Evolutionary conservation across 805 yeast genomes (phyloP), one percentile per base, ranked within the genome.

Genomic region (Candida michaelii): DNA sequence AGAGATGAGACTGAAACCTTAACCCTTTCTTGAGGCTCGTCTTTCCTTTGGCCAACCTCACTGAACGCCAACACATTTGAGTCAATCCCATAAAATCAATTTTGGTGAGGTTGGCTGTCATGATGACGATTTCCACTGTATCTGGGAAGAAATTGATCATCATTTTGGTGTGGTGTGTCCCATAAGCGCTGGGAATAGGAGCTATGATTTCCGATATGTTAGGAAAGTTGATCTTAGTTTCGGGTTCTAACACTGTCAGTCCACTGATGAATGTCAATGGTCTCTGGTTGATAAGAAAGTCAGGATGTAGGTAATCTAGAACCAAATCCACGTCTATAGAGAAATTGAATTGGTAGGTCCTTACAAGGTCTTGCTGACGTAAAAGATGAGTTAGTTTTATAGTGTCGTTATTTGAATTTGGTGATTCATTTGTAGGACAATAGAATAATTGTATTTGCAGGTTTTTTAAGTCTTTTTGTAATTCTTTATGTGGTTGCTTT

Each of bases 1-100:
- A 18, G 4, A 83, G 56, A 47, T 74, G 77, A 3, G 38, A 51
- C 46, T 77, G 67, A 56, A 83, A 83, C n/a, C 48, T 39, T 21
- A 18, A 30, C 2, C 58, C 58, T 12, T 12, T 7, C 4, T 13
- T 44, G 1, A n/a, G 36, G 4, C 52, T 51, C n/a, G n/a, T n/a
- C 5, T 18, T 23, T 1, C 42, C 39, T 15, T 36, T 46, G 2
- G 35, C 34, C 17, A 71, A 42, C 17, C 58, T 53, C 1, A 85
- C 87, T 6, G 85, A 75, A 25, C 71, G 59, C 89, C 89, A 83
- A 24, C 76, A 63, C 70, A 81, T 80, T 53, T 83, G 89, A 5
- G 85, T 82, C 43, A 83, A 78, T 1, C 72, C 70, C 4, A 64
- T 62, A 39, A 79, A 73, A 56, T 84, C 90, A 0, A 72, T 54